Percentiles rank a stretch among this genome's conserved stretches.
Conservation (phyloP, 306 rosid genomes). For the Quercus aquifolioides region DNA sequence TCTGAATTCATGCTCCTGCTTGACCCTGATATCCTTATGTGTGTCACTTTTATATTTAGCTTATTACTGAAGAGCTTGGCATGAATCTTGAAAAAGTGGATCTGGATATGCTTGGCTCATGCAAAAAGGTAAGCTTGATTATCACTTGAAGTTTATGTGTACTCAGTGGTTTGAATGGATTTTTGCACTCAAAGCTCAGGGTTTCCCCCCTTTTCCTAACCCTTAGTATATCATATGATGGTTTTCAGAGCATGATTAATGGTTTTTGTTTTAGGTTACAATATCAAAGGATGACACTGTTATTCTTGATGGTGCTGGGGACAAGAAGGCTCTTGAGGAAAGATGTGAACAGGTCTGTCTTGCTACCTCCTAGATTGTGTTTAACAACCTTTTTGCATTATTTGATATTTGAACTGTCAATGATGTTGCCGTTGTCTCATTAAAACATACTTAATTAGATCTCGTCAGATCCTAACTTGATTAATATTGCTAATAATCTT, state of each 20-base stretch:
- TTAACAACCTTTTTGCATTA: not conserved
- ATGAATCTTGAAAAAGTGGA: conserved; percentile 89
- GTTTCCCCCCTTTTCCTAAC: not conserved
- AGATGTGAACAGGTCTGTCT: conserved; percentile 91
- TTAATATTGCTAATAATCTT: not conserved
- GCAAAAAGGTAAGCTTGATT: conserved; percentile 70
- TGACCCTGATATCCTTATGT: not conserved
- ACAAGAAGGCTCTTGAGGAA: conserved; percentile 81
- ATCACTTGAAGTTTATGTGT: not conserved
- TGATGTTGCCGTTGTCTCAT: not conserved
- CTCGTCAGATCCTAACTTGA: not conserved
- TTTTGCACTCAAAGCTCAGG: not conserved
- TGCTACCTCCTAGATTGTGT: not conserved
- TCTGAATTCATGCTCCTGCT: not conserved
- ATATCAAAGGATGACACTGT: conserved; percentile 96
- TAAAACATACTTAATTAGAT: not conserved
- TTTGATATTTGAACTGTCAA: not conserved
- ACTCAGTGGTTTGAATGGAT: not conserved
- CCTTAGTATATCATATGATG: not conserved
- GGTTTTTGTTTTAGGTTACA: conserved; percentile 52
- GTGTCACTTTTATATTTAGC: conserved; percentile 31
- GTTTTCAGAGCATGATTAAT: not conserved
- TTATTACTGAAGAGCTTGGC: conserved; percentile 93
- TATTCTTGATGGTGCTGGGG: conserved; percentile 94
- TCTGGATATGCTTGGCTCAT: conserved; percentile 69